phyloP scores from a whole-genome alignment of 176 grass and related monocot genomes.

The Bolboschoenus planiculmis region DNA sequence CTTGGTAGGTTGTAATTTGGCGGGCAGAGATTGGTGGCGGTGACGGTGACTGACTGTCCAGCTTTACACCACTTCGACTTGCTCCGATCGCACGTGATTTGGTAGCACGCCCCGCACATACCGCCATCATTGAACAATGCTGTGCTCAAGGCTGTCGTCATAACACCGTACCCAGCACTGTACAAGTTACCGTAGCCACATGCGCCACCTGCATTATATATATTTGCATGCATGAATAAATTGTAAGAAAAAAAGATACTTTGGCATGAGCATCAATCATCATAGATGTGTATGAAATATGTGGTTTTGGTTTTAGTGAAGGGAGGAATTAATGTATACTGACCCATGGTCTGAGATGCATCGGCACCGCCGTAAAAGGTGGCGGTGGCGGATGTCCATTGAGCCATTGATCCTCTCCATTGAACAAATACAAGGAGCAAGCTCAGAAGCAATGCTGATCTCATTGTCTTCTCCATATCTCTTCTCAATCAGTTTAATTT shows the following conservation, averaged over 20 bases:
- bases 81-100: slow-evolving; percentile 32
- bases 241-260: background rate
- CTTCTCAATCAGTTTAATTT: background rate
- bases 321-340: background rate
- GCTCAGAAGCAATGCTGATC: background rate
- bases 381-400: slow-evolving; percentile 28
- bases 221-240: background rate
- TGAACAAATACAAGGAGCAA: background rate
- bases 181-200: slow-evolving; percentile 62
- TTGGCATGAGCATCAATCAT: background rate
- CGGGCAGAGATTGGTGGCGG: slow-evolving; percentile 64
- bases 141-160: slow-evolving; percentile 34
- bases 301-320: background rate
- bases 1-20: slow-evolving; percentile 47
- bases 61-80: slow-evolving; percentile 36
- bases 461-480: slow-evolving; percentile 6
- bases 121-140: slow-evolving; percentile 39
- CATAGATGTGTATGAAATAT: background rate
- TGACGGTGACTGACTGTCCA: slow-evolving; percentile 29
- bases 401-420: slow-evolving; percentile 8
- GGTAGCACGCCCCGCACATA: slow-evolving; percentile 47
- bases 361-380: slow-evolving; percentile 57
- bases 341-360: slow-evolving; percentile 52
- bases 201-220: slow-evolving; percentile 36
- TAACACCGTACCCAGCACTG: slow-evolving; percentile 26